A percentile compares a stretch with the other conserved stretches of the same genome.
These are phyloP conservation scores for Parietaria judaica DNA, from an alignment of 306 rosid genomes.

Conservation along the genomic window DNA sequence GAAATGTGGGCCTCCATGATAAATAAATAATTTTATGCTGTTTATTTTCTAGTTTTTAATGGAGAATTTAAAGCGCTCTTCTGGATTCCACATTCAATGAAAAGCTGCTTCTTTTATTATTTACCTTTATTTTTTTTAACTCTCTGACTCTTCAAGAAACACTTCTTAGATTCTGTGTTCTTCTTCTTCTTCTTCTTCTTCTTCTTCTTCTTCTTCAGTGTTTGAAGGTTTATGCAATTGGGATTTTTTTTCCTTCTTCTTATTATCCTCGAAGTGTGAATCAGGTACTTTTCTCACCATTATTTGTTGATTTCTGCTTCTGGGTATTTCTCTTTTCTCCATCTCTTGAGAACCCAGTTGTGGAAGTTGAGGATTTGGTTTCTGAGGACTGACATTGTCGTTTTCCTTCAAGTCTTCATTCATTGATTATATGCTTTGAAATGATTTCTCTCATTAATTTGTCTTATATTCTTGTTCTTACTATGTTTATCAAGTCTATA, in stretches of 20 bases:
- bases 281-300: too few relatives aligned
- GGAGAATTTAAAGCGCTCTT: slow-evolving; percentile 15
- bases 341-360: not conserved
- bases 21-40: too few relatives aligned
- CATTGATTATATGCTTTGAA: too few relatives aligned
- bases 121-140: not conserved
- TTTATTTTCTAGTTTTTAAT: not conserved
- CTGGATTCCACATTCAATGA: slow-evolving; percentile 27
- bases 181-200: not conserved
- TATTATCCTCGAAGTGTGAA: too few relatives aligned
- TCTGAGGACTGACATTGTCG: slow-evolving; percentile 6
- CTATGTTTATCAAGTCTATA: too few relatives aligned
- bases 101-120: not conserved
- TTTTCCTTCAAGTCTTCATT: too few relatives aligned
- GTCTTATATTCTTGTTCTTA: not conserved
- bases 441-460: not conserved
- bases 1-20: too few relatives aligned
- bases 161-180: not conserved
- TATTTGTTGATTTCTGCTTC: too few relatives aligned
- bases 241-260: too few relatives aligned
- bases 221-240: too few relatives aligned
- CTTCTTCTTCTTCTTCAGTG: not conserved
- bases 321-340: not conserved
- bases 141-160: slow-evolving; percentile 5
- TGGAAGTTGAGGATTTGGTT: not conserved